A percentile compares a stretch with the other conserved stretches of the same genome.
These are phyloP conservation scores for Pseudopyrenochaeta lycopersici DNA, from an alignment of 2,329 filamentous ascomycete species.

Conservation along the genomic window DNA sequence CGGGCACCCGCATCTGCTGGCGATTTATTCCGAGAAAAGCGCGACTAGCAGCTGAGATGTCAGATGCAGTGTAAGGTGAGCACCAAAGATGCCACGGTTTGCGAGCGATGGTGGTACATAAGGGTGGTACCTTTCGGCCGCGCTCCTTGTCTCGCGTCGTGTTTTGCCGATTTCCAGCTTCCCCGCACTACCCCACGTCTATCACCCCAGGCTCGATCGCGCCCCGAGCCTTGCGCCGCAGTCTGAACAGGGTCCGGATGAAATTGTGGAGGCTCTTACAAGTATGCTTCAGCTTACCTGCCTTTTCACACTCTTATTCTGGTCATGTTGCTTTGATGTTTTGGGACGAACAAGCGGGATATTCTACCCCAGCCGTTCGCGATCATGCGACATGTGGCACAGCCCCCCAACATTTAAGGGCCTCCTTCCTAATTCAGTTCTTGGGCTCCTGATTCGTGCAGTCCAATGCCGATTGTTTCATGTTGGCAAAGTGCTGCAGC, in stretches of 20 bases:
- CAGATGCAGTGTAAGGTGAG: slow-evolving; percentile 19
- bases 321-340: background rate
- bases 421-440: slow-evolving; percentile 4
- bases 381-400: slow-evolving; percentile 14
- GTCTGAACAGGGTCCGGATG: background rate
- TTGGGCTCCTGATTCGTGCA: background rate
- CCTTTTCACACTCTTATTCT: background rate
- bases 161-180: slow-evolving; percentile 34
- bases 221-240: background rate
- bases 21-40: slow-evolving; percentile 7
- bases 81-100: slow-evolving; percentile 22
- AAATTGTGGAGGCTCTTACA: background rate
- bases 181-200: slow-evolving; percentile 30
- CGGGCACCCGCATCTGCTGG: slow-evolving; percentile 46
- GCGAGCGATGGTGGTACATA: slow-evolving; percentile 33
- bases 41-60: slow-evolving; percentile 14
- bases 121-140: slow-evolving; percentile 32
- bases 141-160: slow-evolving; percentile 21
- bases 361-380: slow-evolving; percentile 1
- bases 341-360: background rate
- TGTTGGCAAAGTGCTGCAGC: too few relatives aligned
- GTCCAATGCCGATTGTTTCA: too few relatives aligned
- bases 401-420: background rate
- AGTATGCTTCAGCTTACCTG: background rate
- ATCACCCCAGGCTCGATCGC: slow-evolving; percentile 17